A percentile compares a stretch with the other conserved stretches of the same genome.
These are phyloP conservation scores for Lactarius tabidus DNA, from an alignment of 768 basidiomycete genomes.

Conservation along the genomic window DNA sequence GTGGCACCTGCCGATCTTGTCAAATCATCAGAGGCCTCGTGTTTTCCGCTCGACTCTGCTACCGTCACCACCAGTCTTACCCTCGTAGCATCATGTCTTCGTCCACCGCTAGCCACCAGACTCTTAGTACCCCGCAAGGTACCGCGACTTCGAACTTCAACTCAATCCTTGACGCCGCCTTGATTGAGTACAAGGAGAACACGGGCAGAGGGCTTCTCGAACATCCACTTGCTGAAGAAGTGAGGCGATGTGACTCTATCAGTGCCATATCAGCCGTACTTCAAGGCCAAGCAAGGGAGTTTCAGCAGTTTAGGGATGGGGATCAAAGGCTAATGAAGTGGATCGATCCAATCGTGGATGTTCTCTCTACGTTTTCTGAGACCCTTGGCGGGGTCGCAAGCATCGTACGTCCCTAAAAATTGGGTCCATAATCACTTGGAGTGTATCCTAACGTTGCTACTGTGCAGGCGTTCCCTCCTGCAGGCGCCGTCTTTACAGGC, in stretches of 20 bases:
- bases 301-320: background rate
- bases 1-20: too few relatives aligned
- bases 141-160: conserved; percentile 4
- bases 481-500: background rate
- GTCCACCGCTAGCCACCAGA: too few relatives aligned
- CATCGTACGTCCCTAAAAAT: background rate
- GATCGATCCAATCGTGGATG: background rate
- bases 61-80: background rate
- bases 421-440: accelerated
- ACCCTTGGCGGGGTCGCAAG: background rate
- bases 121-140: background rate
- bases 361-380: background rate
- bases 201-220: background rate
- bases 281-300: background rate
- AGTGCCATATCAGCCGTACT: background rate
- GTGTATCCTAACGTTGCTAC: background rate
- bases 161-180: background rate
- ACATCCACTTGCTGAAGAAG: conserved; percentile 1
- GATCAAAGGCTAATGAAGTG: conserved; percentile 5
- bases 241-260: conserved; percentile 1
- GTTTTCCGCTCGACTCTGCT: too few relatives aligned
- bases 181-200: background rate
- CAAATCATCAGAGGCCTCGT: too few relatives aligned
- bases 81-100: background rate
- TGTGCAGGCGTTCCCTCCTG: background rate